phyloP scores from a whole-genome alignment of 805 yeast species.

The Yamadazyma ubonensis region DNA sequence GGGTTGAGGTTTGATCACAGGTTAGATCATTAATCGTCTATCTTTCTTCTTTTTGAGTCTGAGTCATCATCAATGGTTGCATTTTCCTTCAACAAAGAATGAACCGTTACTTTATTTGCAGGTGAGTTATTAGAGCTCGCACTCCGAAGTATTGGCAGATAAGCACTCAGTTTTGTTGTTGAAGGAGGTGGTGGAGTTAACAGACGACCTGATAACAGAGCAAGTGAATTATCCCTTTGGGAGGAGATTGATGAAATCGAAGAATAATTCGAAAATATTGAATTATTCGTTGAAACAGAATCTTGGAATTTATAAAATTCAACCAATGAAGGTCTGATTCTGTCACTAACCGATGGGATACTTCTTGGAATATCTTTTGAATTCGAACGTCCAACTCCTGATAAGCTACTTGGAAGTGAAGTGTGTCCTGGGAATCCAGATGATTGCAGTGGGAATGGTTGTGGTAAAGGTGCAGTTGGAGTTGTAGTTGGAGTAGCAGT shows the following conservation, averaged over 20 bases:
- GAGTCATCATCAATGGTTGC: neutral
- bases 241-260: slow-evolving; percentile 33
- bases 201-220: slow-evolving; percentile 5
- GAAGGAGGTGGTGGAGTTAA: slow-evolving; percentile 12
- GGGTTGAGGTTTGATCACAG: no score
- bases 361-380: slow-evolving; percentile 17
- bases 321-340: slow-evolving; percentile 35
- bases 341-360: slow-evolving; percentile 20
- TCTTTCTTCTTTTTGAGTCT: slow-evolving; percentile 6
- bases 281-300: slow-evolving; percentile 21
- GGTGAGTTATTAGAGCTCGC: slow-evolving; percentile 26
- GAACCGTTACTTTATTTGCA: slow-evolving; percentile 19
- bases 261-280: slow-evolving; percentile 38
- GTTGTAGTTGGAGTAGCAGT: neutral
- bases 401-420: slow-evolving; percentile 2
- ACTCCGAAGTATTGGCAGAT: slow-evolving; percentile 13
- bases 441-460: no score
- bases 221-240: slow-evolving; percentile 15
- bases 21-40: slow-evolving; percentile 3
- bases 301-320: slow-evolving; percentile 24
- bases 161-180: neutral
- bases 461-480: neutral
- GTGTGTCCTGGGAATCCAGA: neutral
- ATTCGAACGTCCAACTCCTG: slow-evolving; percentile 6
- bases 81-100: slow-evolving; percentile 14